These are phyloP conservation scores for Rhododendron kiyosumense DNA, from an alignment of 148 eudicot species.

Conservation along the genomic window DNA sequence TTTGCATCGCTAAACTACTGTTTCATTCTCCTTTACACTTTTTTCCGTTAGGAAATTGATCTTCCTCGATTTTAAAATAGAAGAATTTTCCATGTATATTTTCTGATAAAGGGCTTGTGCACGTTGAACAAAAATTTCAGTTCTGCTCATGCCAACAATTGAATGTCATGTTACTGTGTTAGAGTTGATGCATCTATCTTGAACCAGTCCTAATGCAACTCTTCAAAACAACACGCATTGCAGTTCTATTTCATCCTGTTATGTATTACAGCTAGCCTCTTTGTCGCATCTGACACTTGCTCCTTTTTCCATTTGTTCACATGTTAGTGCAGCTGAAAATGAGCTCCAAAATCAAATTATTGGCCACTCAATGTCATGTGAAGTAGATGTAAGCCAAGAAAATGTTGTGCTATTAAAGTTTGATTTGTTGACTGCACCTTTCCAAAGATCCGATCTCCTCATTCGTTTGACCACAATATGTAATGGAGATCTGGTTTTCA, in stretches of 20 bases:
- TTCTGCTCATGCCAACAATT: too few relatives aligned
- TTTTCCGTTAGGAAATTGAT: too few relatives aligned
- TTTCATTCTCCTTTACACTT: background rate
- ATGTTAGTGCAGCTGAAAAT: background rate
- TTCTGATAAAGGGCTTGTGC: too few relatives aligned
- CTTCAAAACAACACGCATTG: too few relatives aligned
- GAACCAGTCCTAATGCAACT: too few relatives aligned
- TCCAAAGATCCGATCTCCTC: background rate
- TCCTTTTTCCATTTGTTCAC: background rate
- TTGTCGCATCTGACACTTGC: background rate
- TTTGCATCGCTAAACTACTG: background rate
- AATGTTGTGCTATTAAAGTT: background rate
- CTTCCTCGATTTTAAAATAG: too few relatives aligned
- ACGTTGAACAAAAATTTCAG: too few relatives aligned
- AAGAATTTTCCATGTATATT: too few relatives aligned
- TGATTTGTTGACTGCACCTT: background rate
- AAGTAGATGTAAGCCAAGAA: background rate
- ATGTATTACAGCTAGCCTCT: too few relatives aligned
- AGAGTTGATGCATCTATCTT: too few relatives aligned
- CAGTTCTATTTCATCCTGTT: too few relatives aligned
- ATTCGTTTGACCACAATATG: background rate
- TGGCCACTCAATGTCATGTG: background rate
- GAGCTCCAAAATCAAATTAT: background rate
- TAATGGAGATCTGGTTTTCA: background rate
- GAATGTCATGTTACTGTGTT: too few relatives aligned